Percentiles rank a stretch among this genome's conserved stretches.
These are phyloP conservation scores for Kappamyces sp. DNA, from an alignment of 192 early-diverging fungal species.

Conservation along the genomic window DNA sequence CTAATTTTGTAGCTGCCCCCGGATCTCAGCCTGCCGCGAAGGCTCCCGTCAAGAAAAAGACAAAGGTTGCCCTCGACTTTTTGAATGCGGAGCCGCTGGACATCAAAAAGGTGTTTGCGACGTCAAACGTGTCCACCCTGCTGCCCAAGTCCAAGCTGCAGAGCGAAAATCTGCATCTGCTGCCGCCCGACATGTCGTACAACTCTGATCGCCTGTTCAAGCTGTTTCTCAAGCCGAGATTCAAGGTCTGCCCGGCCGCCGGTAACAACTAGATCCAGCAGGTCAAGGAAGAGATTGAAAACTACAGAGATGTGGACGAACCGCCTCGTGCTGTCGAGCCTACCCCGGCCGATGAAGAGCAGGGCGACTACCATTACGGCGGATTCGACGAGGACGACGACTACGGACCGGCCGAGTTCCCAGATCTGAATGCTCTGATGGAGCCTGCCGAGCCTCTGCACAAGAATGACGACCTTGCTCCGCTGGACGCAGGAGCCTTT, in stretches of 20 bases:
- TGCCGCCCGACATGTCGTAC: constrained; percentile 83
- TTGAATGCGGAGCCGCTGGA: constrained; percentile 8
- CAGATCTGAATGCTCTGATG: neutral
- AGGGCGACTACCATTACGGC: neutral
- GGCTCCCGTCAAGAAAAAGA: constrained; percentile 15
- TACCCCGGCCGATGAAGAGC: neutral
- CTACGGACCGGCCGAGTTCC: neutral
- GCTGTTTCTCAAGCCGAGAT: constrained; percentile 40
- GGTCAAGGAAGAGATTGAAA: neutral
- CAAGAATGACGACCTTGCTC: neutral
- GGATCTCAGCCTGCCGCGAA: neutral
- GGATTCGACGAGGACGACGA: constrained; percentile 19
- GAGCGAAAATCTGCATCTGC: constrained; percentile 47
- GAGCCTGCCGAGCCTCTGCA: no score
- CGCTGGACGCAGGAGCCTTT: constrained; percentile 17
- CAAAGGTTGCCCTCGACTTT: constrained; percentile 21
- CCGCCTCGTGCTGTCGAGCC: neutral
- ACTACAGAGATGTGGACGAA: constrained; percentile 7
- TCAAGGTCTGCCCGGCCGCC: constrained; percentile 23
- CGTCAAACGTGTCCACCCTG: constrained; percentile 46
- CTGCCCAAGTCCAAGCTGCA: constrained; percentile 50
- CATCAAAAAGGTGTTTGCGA: constrained; percentile 59
- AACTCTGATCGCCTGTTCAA: constrained; percentile 58
- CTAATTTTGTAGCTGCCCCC: neutral
- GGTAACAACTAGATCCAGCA: no score